A percentile compares a stretch with the other conserved stretches of the same genome.
phyloP scores from a whole-genome alignment of 1,139 yeast genomes.

The Protomyces gravidus region DNA sequence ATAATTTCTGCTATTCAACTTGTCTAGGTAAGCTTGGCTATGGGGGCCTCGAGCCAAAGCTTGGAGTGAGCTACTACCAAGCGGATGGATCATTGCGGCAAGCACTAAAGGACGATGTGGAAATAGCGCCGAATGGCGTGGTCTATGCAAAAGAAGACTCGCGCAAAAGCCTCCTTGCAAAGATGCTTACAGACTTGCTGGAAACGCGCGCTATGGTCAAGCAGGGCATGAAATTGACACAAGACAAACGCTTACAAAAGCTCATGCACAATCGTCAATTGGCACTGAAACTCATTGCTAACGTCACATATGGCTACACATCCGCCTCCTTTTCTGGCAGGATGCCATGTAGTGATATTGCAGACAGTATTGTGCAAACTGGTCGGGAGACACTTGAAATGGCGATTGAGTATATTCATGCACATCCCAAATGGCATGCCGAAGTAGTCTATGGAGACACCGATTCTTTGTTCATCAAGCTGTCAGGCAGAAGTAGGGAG shows the following conservation, averaged over 20 bases:
- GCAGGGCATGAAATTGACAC: conserved; percentile 55
- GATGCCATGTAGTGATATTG: conserved; percentile 94
- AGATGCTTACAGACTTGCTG: conserved; percentile 77
- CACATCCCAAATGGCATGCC: conserved; percentile 65
- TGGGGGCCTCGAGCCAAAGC: conserved; percentile 46
- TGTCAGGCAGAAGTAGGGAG: conserved; percentile 71
- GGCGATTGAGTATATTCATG: conserved; percentile 63
- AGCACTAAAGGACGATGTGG: conserved; percentile 51
- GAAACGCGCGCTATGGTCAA: conserved; percentile 77
- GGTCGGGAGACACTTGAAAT: conserved; percentile 74
- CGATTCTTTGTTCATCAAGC: conserved; percentile 82
- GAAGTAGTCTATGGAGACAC: conserved; percentile 96
- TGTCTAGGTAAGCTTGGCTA: conserved; percentile 67
- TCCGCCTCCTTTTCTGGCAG: conserved; percentile 93
- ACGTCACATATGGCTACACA: conserved; percentile 92
- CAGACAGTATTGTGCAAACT: conserved; percentile 88
- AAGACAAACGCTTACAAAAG: conserved; percentile 49
- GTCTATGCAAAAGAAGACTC: conserved; percentile 64
- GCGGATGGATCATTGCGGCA: conserved; percentile 57
- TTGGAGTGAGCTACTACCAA: conserved; percentile 52
- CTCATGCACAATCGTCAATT: conserved; percentile 72
- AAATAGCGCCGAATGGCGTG: conserved; percentile 79
- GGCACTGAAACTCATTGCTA: conserved; percentile 84
- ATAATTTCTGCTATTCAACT: conserved; percentile 87
- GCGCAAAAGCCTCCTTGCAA: conserved; percentile 70